Percentiles rank a stretch among this genome's conserved stretches.
phyloP scores from a whole-genome alignment of 192 early-diverging fungal species.

The Rhizophagus clarus region DNA sequence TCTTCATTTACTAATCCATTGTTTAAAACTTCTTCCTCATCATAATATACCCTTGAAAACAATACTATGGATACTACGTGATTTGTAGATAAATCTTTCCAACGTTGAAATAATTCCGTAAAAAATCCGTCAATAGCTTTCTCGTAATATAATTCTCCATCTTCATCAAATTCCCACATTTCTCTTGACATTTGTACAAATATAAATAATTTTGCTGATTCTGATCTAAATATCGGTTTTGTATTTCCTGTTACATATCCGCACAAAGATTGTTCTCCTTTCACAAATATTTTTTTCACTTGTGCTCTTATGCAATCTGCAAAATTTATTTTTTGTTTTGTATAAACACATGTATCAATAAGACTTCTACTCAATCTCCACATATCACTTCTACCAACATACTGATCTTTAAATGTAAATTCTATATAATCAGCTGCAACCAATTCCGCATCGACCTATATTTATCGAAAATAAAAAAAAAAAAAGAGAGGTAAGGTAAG shows the following conservation, averaged over 20 bases:
- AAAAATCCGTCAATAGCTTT: slow-evolving; percentile 89
- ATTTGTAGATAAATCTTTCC: slow-evolving; percentile 82
- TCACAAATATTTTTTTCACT: slow-evolving; percentile 78
- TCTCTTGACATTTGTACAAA: slow-evolving; percentile 96
- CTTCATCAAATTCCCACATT: slow-evolving; percentile 98
- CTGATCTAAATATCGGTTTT: slow-evolving; percentile 87
- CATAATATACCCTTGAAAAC: slow-evolving; percentile 87
- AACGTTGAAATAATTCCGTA: slow-evolving; percentile 83
- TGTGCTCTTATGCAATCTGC: slow-evolving; percentile 73
- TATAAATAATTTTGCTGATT: slow-evolving; percentile 91
- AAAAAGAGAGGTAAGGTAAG: neutral
- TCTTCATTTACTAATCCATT: slow-evolving; percentile 45
- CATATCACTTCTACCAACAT: slow-evolving; percentile 92
- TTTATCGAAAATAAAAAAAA: no score
- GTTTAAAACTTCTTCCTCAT: slow-evolving; percentile 47
- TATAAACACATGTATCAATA: slow-evolving; percentile 70
- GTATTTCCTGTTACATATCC: slow-evolving; percentile 82
- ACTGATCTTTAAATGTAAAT: slow-evolving; percentile 86
- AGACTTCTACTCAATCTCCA: slow-evolving; percentile 81
- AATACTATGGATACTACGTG: slow-evolving; percentile 96
- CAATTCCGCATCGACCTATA: slow-evolving; percentile 63
- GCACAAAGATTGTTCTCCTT: slow-evolving; percentile 63
- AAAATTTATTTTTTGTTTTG: slow-evolving; percentile 72
- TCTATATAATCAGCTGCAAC: slow-evolving; percentile 84
- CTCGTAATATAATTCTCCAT: slow-evolving; percentile 94